Evolutionary conservation across 2,329 filamentous ascomycete genomes (phyloP), one percentile per base, ranked within the genome.

Genomic region (Aspergillus nomiae): DNA sequence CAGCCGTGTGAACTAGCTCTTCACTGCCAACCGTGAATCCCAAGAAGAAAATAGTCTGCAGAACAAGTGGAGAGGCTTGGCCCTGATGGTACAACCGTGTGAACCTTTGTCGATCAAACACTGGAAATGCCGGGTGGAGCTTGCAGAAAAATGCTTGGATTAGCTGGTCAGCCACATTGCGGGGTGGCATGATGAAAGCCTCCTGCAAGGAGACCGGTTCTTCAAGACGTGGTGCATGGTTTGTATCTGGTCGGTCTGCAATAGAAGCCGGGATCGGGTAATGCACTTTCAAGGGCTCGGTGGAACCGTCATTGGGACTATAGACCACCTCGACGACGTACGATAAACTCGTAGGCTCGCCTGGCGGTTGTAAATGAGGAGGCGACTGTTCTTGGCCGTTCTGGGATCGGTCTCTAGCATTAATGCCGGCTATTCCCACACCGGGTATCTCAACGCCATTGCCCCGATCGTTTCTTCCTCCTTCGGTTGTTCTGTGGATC

Each of bases 181-280:
- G 11, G n/a, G 24, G 3, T 10, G 43, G 56, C 56, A 58, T 48
- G 4, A 4, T 24, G 6, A 58, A 32, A 24, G 56, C 56, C 12
- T 58, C 56, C 24, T 26, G 26, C 19, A 58, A 30, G 10, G 56
- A 34, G 43, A 50, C 21, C 0, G 28, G 56, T 21, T 48, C 43
- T 12, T 36, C 54, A 19, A 28, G 4, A 1, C 14, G 21, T 26
- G 16, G 36, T 24, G 28, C 32, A 24, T 36, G 16, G 51, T 58
- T 59, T 14, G 34, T 24, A 21, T 61, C 62, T 55, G 68, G 66
- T 41, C 65, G 63, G 36, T 65, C 65, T 12, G 65, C 63, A 19
- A 70, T 69, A 28, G 66, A 67, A 24, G 63, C 59, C 7, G 69
- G 62, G 16, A 62, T 63, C 3, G 60, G 61, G 24, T 67, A 61